Base-by-base conservation (phyloP, 768 basidiomycete genomes). In the Hysterangium stoloniferum region DNA sequence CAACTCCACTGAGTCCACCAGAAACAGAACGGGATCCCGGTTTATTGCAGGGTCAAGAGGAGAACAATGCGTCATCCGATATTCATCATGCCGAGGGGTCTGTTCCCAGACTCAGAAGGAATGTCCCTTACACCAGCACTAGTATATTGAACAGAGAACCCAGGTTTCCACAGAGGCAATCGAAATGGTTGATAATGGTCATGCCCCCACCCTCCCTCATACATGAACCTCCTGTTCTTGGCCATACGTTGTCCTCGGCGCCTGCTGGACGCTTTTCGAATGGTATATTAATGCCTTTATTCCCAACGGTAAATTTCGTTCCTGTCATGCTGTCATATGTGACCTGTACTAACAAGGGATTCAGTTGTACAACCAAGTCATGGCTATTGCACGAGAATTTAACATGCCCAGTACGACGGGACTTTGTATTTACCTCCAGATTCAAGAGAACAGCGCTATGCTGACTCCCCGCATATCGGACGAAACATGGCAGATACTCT, bases 371-470 rank as follows among this genome's bases (percentile, higher is more conserved):
- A 79, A 75, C 13, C 88, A 92, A 64, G 68, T 90, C 29, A 74
- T 75, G 25, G 84, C 86, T 8, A 88, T 92, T 54, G 85, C 86
- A 4, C 77, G 79, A 44, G 87, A 91, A 62, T 90, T 82, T 66
- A 83, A 78, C 59, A 85, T 90, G 56, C 88, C 88, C 0, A 86
- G 82, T 61, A 82, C 75, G 19, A 62, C 75, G 7, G 88, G 88
- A 20, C 60, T 91, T n/a, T 85, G 82, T 61, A 73, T 90, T n/a
- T 91, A 88, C 61, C 71, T 86, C 48, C 82, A 81, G 50, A 72
- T 79, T 52, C 70, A 69, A 17, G 80, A 85, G 45, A 70, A 68
- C 37, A 54, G 73, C 27, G 68, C 71, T 4, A 71, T 76, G 62
- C 9, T 51, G 37, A 77, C 78, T 12, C 86, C 87, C 22, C 78